phyloP scores from a whole-genome alignment of 2,329 filamentous ascomycete genomes.

The Thermoascus crustaceus region DNA sequence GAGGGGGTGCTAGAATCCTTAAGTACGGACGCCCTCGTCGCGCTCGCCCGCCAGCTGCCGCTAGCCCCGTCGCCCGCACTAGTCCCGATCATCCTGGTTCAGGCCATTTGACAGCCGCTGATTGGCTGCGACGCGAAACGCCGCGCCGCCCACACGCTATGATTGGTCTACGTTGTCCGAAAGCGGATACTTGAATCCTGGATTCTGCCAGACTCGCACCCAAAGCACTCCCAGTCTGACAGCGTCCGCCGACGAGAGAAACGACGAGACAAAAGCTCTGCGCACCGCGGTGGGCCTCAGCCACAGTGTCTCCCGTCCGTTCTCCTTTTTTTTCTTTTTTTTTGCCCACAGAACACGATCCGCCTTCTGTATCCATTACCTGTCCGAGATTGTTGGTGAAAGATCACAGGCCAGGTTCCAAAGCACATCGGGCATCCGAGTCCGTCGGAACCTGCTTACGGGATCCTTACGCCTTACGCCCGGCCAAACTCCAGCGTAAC shows the following conservation, averaged over 20 bases:
- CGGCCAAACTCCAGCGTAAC: no score
- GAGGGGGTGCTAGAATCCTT: constrained; percentile 36
- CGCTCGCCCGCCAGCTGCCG: constrained; percentile 25
- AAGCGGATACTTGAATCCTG: constrained; percentile 12
- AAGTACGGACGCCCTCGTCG: constrained; percentile 31
- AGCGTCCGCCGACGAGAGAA: background rate
- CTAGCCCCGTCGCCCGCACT: constrained; percentile 30
- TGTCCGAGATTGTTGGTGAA: background rate
- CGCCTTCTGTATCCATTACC: background rate
- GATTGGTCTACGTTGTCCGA: constrained; percentile 19
- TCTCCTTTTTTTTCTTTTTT: constrained; percentile 3
- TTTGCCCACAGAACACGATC: background rate
- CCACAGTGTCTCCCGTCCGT: constrained; percentile 6
- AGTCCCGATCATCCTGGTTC: constrained; percentile 26
- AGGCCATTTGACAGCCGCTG: constrained; percentile 20
- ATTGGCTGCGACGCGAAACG: constrained; percentile 24
- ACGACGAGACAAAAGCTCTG: constrained; percentile 2
- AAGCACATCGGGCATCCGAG: no score
- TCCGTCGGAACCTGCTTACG: background rate
- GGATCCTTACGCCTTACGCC: constrained; percentile 1
- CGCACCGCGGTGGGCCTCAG: constrained; percentile 8
- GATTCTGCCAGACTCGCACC: constrained; percentile 1
- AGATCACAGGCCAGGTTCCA: background rate
- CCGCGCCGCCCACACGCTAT: constrained; percentile 11
- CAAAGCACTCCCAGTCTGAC: background rate